A percentile compares a stretch with the other conserved stretches of the same genome.
Evolutionary conservation across 2,329 filamentous ascomycete genomes (phyloP).

Genomic region (Arthrobotrys entomopaga): DNA sequence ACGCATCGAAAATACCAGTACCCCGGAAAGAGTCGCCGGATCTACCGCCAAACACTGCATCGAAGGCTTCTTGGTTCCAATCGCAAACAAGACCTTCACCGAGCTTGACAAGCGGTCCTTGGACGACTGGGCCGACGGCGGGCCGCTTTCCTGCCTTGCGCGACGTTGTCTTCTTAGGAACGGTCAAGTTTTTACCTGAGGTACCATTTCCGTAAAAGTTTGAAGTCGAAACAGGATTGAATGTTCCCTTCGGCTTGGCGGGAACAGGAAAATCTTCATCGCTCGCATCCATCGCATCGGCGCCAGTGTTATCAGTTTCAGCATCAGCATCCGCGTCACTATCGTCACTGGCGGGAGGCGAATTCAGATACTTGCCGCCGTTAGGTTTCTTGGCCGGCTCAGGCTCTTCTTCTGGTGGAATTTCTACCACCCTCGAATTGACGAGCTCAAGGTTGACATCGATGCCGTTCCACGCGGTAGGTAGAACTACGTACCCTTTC

Average conservation of each 20-base stretch:
- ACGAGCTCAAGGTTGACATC: slow-evolving; percentile 61
- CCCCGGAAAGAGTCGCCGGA: slow-evolving; percentile 60
- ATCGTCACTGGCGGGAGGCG: slow-evolving; percentile 54
- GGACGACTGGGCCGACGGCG: slow-evolving; percentile 5
- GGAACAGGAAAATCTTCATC: slow-evolving; percentile 63
- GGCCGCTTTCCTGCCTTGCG: slow-evolving; percentile 37
- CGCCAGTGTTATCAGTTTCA: slow-evolving; percentile 66
- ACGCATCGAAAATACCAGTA: slow-evolving; percentile 37
- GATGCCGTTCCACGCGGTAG: slow-evolving; percentile 75
- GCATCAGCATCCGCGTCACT: slow-evolving; percentile 63
- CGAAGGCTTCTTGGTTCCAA: slow-evolving; percentile 77
- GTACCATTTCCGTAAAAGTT: slow-evolving; percentile 48
- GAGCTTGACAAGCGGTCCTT: slow-evolving; percentile 76
- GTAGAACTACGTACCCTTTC: slow-evolving; percentile 69
- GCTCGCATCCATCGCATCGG: slow-evolving; percentile 57
- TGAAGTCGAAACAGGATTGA: slow-evolving; percentile 22
- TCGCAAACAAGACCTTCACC: slow-evolving; percentile 88
- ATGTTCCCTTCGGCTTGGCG: slow-evolving; percentile 12
- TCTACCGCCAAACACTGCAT: slow-evolving; percentile 72
- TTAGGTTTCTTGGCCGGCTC: slow-evolving; percentile 36
- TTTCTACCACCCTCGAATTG: slow-evolving; percentile 42
- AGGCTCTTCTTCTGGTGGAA: slow-evolving; percentile 33
- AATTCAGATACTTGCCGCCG: slow-evolving; percentile 44
- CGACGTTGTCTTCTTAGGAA: slow-evolving; percentile 32
- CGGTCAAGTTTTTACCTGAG: slow-evolving; percentile 6